Base-by-base conservation (phyloP, 2,329 filamentous ascomycete genomes). In the Fusarium dlaminii region DNA sequence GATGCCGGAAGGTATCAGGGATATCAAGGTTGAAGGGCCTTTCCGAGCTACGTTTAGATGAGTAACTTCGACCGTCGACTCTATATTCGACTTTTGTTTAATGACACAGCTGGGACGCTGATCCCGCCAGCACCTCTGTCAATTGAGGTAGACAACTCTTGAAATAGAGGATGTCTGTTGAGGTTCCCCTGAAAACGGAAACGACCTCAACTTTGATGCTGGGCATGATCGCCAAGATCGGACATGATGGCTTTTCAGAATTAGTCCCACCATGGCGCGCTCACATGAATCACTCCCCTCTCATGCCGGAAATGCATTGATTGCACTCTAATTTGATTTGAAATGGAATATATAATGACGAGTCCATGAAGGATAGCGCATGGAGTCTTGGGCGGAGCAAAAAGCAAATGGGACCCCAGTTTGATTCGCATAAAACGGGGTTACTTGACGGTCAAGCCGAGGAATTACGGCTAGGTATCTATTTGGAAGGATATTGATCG, bases 1-100 rank as follows among this genome's bases (percentile, higher is more conserved):
- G 76, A 88, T 90, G 84, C 89, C 89, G 5, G 87, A 89, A 64
- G 86, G 87, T 13, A 85, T 90, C 72, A 86, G 82, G 73, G 88
- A 90, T 66, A 83, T 90, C 63, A 87, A 86, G 78, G 84, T 90
- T 48, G 88, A 90, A 30, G 86, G 86, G 7, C 86, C 87, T 27
- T 87, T 83, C 60, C 78, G 82, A 63, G 70, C 77, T 57, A 68
- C 75, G 8, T 79, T 76, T 65, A 77, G 77, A 63, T 79, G 61
- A 75, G 65, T 20, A 67, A 54, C 54, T 57, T 36, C 24, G 45
- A 45, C 24, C 20, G 43, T 27, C 22, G 49, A 37, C 43, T 17
- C 29, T 61, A 60, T 24, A 24, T 42, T 49, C 43, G 29, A 59
- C 52, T 59, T 24, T 60, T 57, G 51, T 43, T 68, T 32, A 55